Base-by-base conservation (phyloP, 306 rosid species). In the Hippophae tibetana region DNA sequence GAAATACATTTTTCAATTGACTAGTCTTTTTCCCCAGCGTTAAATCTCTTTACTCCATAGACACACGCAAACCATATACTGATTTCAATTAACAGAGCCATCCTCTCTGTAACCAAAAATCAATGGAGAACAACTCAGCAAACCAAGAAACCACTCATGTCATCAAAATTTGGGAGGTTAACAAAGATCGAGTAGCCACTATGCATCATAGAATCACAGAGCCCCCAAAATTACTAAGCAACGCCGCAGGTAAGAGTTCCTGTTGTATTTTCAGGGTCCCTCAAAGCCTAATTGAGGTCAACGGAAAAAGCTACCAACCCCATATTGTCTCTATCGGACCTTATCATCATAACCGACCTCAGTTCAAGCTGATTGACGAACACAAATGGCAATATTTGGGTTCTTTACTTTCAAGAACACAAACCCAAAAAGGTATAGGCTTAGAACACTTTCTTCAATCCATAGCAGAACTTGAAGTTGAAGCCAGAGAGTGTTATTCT, bases 321-420 rank as follows among this genome's bases (percentile, higher is more conserved):
- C 83, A 78, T 1, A 74, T 81, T 12, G 86, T 79, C 23, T 83
- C 97, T 38, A 79, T 85, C 23, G 97, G 97, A 0, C 90, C 97
- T 1, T 86, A 65, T 72, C 75, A 82, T 77, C 72, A 47, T 8
- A 63, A 60, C 53, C 73, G 76, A 18, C 47, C 81, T 1, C 67
- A 75, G 1, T 62, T 83, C 52, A 68, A 62, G 60, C 79, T 82
- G 83, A 79, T 76, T 40, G 82, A 89, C 25, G 89, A 81, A 49
- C 86, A 77, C 63, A 85, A 89, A 47, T 76, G 81, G 81, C 74
- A 65, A 1, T 84, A 82, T 42, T 68, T 87, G 4, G 72, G 66
- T 48, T 58, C 83, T 5, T 40, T 79, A 13, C 71, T 85, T 8
- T 11, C 71, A 3, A 69, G 84, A 26, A 81, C 82, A 18, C 10